Evolutionary conservation across 768 basidiomycete genomes (phyloP).

Genomic region (Austroboletus festivus): DNA sequence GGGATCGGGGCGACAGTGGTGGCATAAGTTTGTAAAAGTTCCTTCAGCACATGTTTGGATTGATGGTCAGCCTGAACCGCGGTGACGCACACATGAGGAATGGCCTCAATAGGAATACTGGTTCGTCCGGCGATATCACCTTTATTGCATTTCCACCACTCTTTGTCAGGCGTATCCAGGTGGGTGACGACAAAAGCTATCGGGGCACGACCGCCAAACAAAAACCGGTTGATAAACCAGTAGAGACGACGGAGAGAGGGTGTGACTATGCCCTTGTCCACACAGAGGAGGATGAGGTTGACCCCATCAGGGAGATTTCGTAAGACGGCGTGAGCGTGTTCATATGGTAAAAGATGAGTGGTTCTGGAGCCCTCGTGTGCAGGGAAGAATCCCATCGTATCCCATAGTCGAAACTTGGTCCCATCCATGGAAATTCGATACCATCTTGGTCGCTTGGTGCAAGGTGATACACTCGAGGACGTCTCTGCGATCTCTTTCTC

Average conservation of each 20-base stretch:
- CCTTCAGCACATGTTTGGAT: not conserved
- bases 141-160: constrained; percentile 35
- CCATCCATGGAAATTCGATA: not conserved
- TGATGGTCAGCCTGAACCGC: not conserved
- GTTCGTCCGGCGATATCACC: constrained; percentile 4
- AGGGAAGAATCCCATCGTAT: constrained; percentile 25
- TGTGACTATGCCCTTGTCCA: constrained; percentile 29
- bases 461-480: constrained; percentile 24
- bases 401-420: constrained; percentile 18
- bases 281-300: constrained; percentile 35
- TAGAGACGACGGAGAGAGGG: constrained; percentile 29
- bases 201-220: constrained; percentile 33
- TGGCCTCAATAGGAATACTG: not conserved
- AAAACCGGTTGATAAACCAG: constrained; percentile 30
- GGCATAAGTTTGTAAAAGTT: not conserved
- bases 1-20: not conserved
- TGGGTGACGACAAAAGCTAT: constrained; percentile 35
- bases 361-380: not conserved
- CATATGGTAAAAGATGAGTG: constrained; percentile 9
- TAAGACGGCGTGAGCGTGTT: constrained; percentile 26
- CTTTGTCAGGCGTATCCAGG: constrained; percentile 23
- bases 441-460: constrained; percentile 25
- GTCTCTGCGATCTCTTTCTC: constrained; percentile 19
- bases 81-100: not conserved
- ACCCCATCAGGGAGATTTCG: constrained; percentile 27